Conservation (phyloP, 768 basidiomycete genomes). For the Rhodocollybia butyracea region DNA sequence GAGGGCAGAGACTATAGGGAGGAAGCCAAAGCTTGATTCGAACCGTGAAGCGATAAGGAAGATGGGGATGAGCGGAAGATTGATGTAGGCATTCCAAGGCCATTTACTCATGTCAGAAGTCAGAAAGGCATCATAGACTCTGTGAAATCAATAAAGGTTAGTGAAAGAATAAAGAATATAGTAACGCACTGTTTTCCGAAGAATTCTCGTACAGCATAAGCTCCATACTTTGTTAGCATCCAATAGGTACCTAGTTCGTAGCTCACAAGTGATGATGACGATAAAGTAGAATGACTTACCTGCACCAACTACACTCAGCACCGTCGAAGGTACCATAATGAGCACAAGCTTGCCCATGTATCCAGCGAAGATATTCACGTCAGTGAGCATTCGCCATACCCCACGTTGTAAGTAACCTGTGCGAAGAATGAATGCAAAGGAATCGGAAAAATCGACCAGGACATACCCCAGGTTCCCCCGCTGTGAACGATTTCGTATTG, state of each 20-base stretch:
- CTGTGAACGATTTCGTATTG: constrained; percentile 53
- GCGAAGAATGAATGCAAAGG: constrained; percentile 35
- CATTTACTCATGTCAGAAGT: constrained; percentile 69
- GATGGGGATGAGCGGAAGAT: constrained; percentile 70
- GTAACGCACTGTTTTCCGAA: constrained; percentile 60
- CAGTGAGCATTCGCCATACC: constrained; percentile 1
- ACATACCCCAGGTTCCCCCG: not conserved
- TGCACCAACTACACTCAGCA: constrained; percentile 44
- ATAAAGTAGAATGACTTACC: constrained; percentile 38
- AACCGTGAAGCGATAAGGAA: constrained; percentile 64
- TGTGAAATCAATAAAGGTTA: constrained; percentile 15
- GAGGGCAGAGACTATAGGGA: constrained; percentile 42
- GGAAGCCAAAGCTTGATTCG: constrained; percentile 26
- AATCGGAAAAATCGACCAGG: not conserved
- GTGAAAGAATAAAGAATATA: not conserved
- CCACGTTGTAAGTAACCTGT: not conserved
- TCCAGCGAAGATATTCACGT: not conserved
- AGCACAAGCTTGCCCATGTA: constrained; percentile 32
- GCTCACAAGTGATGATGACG: not conserved
- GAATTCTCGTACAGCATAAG: constrained; percentile 66
- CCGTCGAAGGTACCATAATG: constrained; percentile 25
- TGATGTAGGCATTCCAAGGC: constrained; percentile 74
- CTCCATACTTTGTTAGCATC: constrained; percentile 65
- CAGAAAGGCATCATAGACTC: constrained; percentile 62
- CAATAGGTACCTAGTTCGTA: constrained; percentile 37